Evolutionary conservation across 345 rosid genomes (phyloP), one percentile per base, ranked within the genome.

Genomic region (Arabidopsis arenosa): DNA sequence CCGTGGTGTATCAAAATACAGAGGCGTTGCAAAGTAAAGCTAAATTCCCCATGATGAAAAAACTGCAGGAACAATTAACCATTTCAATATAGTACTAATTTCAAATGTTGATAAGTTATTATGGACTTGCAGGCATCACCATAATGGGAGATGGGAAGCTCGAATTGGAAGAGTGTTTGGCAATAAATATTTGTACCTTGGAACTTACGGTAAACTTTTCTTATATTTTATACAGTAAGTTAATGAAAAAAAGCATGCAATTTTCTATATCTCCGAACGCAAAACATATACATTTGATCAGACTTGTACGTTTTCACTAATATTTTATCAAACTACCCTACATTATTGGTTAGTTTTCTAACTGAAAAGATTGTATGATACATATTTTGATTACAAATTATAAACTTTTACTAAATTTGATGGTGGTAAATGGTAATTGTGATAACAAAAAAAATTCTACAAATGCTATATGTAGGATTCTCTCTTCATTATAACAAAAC

Each of bases 1-100:
- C 43, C 97, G 97, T 6, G 96, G 98, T 13, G 97, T 90, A 15
- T 94, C 98, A 5, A 94, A 94, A 70, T 94, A 84, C 57, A 85
- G 98, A 86, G 98, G 97, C 14, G 96, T 94, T 4, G 98, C 98
- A 45, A 92, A 96, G 98, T 94, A 86, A 69, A 33, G 0, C 12
- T 0, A 10, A 8, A 14, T 53, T 17, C 36, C 28, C 9, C 7
- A 43, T 15, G 1, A 39, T n/a, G 30, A 11, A 57, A 0, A n/a
- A n/a, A n/a, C n/a, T n/a, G n/a, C n/a, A n/a, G n/a, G 60, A 35
- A 11, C 8, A 36, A 23, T 47, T 17, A 52, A 45, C 18, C 21
- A 5, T 48, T 5, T 66, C 41, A 36, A 1, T 17, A 32, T 28
- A 23, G n/a, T 48, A 37, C 14, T 68, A 15, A 40, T 17, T 60